Conservation (phyloP, 2,329 filamentous ascomycete genomes). For the Thyridium curvatum region DNA sequence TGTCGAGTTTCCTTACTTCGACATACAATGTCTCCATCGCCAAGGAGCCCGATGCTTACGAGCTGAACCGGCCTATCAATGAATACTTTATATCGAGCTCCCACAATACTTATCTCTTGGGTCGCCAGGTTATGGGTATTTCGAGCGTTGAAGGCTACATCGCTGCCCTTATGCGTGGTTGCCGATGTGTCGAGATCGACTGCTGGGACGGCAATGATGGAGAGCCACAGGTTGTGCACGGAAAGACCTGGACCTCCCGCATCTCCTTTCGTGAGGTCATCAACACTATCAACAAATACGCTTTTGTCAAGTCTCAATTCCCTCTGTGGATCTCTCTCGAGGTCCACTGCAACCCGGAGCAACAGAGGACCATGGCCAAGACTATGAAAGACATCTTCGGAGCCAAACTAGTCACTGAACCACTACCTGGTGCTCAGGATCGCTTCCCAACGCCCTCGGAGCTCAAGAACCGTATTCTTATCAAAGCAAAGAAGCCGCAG, state of each 20-base stretch:
- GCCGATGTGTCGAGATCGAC: slow-evolving; percentile 93
- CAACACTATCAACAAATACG: slow-evolving; percentile 88
- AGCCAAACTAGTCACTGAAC: slow-evolving; percentile 69
- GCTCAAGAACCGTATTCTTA: slow-evolving; percentile 73
- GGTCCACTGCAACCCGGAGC: slow-evolving; percentile 79
- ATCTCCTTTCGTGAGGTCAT: slow-evolving; percentile 91
- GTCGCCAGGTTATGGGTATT: slow-evolving; percentile 80
- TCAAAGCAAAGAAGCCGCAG: slow-evolving; percentile 87
- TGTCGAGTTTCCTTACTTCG: slow-evolving; percentile 73
- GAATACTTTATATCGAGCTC: slow-evolving; percentile 99
- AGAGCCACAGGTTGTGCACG: slow-evolving; percentile 84
- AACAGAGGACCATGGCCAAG: slow-evolving; percentile 82
- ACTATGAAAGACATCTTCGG: slow-evolving; percentile 85
- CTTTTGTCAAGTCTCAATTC: slow-evolving; percentile 80
- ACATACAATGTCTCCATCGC: slow-evolving; percentile 63
- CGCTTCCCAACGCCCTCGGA: slow-evolving; percentile 81
- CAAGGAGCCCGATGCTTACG: slow-evolving; percentile 52
- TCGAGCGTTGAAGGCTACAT: slow-evolving; percentile 97
- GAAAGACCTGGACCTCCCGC: slow-evolving; percentile 79
- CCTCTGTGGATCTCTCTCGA: slow-evolving; percentile 93
- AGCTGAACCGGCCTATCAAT: slow-evolving; percentile 78
- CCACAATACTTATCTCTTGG: slow-evolving; percentile 94
- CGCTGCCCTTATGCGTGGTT: slow-evolving; percentile 77
- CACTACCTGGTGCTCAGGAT: slow-evolving; percentile 61
- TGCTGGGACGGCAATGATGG: slow-evolving; percentile 94